A percentile compares a stretch with the other conserved stretches of the same genome.
Evolutionary conservation across 768 basidiomycete genomes (phyloP).

Genomic region (Suillus hirtellus): DNA sequence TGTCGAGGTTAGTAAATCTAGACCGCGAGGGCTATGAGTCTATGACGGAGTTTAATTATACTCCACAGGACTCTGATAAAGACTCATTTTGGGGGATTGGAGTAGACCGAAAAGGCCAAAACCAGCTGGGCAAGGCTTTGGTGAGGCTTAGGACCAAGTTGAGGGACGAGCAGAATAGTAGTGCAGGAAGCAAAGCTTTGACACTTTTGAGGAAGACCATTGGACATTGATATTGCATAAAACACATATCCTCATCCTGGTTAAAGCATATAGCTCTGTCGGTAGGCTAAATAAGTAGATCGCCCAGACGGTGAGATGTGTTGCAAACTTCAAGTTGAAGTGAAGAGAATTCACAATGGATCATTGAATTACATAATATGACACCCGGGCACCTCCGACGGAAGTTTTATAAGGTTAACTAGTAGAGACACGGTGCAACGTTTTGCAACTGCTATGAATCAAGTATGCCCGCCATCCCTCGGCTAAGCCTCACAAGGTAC

Average conservation of each 20-base stretch:
- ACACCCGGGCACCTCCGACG: too few species aligned
- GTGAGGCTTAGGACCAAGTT: slow-evolving; percentile 37
- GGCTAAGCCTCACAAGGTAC: too few species aligned
- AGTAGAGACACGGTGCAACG: too few species aligned
- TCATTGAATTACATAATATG: too few species aligned
- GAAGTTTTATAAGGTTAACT: too few species aligned
- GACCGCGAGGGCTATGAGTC: slow-evolving; percentile 15
- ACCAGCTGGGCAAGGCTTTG: slow-evolving; percentile 44
- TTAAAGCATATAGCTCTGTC: neutral
- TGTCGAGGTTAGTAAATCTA: slow-evolving; percentile 34
- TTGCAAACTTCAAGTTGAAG: too few species aligned
- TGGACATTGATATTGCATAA: neutral
- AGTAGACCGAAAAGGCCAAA: slow-evolving; percentile 36
- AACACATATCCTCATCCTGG: neutral
- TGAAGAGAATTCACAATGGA: too few species aligned
- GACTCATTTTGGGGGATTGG: slow-evolving; percentile 43
- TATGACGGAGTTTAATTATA: slow-evolving; percentile 18
- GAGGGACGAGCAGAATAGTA: slow-evolving; percentile 19
- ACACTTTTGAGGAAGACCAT: neutral
- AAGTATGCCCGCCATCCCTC: too few species aligned
- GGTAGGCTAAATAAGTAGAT: neutral
- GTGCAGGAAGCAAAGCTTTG: neutral
- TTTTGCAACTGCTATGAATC: too few species aligned
- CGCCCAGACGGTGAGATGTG: too few species aligned
- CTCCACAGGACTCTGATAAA: slow-evolving; percentile 3